Base-by-base conservation (phyloP, 2,329 filamentous ascomycete species). In the Dactylellina drechsleri region DNA sequence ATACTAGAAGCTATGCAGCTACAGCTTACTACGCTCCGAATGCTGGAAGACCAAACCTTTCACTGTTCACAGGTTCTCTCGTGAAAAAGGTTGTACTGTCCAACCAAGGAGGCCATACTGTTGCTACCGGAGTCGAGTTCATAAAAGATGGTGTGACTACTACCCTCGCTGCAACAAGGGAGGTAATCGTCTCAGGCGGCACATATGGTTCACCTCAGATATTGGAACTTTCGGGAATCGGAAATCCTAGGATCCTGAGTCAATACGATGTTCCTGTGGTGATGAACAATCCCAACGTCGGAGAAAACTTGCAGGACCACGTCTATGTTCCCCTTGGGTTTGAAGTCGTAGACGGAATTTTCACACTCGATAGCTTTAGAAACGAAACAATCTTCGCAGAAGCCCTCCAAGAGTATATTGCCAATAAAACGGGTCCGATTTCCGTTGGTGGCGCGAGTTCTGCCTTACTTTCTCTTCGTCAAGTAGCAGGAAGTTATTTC, bases 171-270 rank as follows among this genome's bases (percentile, higher is more conserved):
- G 71, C 71, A 20, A 58, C 79, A 7, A 83, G 82, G 54, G 83
- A 85, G 77, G 83, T 86, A 31, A 85, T 86, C 71, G 70, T 86
- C 4, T 81, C 84, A 1, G 85, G 82, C 28, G 85, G 85, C 26
- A 79, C 83, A 0, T 79, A 85, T 13, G 80, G 85, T 65, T 81
- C 79, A 3, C 84, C 84, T 3, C 80, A 81, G 18, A 82, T 85
- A 50, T 80, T 85, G 0, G 84, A 85, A 82, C 81, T 83, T 65
- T 84, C 83, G 0, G 84, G 84, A 1, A 83, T 85, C 53, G 84
- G 84, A 0, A 82, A 82, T 0, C 66, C 74, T 1, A 78, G 79
- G 0, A 79, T 82, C 15, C 80, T 85, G 0, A 64, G 80, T 31
- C 74, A 80, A 28, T 80, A 81, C 62, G 77, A 77, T 2, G 82